Percentiles rank a stretch among this genome's conserved stretches.
Evolutionary conservation across 2,329 filamentous ascomycete genomes (phyloP).

Genomic region (Fusarium veterinarium): DNA sequence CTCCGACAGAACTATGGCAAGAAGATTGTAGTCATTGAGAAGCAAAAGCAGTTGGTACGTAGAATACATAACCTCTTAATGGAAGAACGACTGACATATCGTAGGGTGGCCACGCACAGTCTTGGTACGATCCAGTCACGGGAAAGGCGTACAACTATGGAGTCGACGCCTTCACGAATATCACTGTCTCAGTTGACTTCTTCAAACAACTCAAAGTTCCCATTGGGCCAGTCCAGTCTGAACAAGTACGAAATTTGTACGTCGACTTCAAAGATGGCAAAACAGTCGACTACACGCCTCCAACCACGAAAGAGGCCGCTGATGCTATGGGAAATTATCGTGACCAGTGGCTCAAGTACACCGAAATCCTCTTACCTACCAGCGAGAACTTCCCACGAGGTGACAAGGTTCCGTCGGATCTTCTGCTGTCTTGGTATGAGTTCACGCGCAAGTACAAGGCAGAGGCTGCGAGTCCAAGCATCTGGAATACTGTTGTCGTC

Average conservation of each 20-base stretch:
- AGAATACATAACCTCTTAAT: fast-evolving
- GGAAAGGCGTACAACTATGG: background rate
- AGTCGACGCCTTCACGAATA: background rate
- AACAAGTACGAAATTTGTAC: background rate
- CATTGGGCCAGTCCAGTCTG: background rate
- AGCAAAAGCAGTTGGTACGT: background rate
- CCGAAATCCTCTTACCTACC: background rate
- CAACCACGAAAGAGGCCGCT: background rate
- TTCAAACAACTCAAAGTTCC: background rate
- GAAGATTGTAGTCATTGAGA: background rate
- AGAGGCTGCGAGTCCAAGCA: background rate
- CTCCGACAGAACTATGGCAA: background rate
- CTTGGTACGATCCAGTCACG: background rate
- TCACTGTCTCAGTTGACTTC: background rate
- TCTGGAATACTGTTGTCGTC: background rate
- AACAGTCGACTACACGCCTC: background rate
- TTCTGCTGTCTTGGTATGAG: background rate
- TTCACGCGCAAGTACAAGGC: background rate
- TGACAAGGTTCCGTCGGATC: background rate
- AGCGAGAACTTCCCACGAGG: background rate
- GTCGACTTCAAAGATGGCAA: background rate
- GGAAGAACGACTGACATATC: fast-evolving
- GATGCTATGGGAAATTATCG: background rate
- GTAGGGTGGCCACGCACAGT: background rate
- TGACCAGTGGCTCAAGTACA: background rate